Evolutionary conservation across 208 protist genomes (phyloP), one percentile per base, ranked within the genome.

Genomic region (Leishmania guyanensis): DNA sequence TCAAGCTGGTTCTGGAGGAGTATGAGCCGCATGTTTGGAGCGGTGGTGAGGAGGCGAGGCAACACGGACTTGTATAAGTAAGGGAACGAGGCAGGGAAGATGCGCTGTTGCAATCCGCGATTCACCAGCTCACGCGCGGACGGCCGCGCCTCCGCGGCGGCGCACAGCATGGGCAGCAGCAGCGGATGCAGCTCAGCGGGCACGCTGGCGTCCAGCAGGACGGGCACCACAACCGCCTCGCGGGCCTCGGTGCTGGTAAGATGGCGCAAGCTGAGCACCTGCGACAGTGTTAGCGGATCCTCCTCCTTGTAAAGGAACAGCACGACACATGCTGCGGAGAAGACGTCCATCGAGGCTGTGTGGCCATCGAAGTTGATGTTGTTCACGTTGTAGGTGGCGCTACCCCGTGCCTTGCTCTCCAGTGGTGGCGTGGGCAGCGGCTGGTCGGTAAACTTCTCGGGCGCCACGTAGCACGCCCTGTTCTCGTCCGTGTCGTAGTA

Each of bases 401-500:
- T 81, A 12, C 75, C 79, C 1, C 71, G 79, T 29, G 81, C 70
- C 50, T 80, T 77, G 62, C 84, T 87, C 64, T 77, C 84, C 0
- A 81, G 70, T 22, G 84, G 79, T 20, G 84, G 79, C 3, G 33
- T 78, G 20, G 84, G 79, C 14, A 83, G 73, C 4, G 82, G 74
- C 73, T 86, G 78, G 39, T 94, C 88, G 58, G 84, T 79, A 82
- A 98, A 97, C 70, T 97, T 95, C 81, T 98, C 96, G 16, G 95
- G 95, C 14, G 93, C 93, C 33, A 96, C 71, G 71, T 85, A 96
- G 86, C 96, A 98, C 22, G 89, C 83, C 60, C 90, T 89, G 16
- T 85, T 91, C 78, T 97, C 94, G 43, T 93, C 92, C 0, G 91
- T 95, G 77, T 98, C 92, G 80, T 98, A 98, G 86, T 93, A 98